Evolutionary conservation across 345 rosid species (phyloP).

Genomic region (Rhodomyrtus tomentosa): DNA sequence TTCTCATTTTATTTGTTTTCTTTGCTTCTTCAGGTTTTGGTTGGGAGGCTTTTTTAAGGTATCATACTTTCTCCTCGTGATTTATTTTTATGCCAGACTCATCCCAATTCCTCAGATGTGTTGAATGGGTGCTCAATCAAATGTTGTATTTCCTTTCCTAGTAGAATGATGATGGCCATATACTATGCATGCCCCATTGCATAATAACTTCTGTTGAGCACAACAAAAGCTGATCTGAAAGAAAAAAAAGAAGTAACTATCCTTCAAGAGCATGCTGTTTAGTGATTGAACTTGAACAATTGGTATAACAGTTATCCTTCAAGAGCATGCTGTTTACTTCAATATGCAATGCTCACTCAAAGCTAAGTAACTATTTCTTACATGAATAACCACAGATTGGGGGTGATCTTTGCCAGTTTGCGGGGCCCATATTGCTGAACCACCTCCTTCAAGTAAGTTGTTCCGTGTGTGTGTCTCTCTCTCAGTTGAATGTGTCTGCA

Average conservation of each 20-base stretch:
- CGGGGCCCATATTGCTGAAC: conserved; percentile 74
- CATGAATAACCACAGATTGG: conserved; percentile 47
- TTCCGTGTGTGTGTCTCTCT: neutral
- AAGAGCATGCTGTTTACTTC: neutral
- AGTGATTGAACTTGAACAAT: neutral
- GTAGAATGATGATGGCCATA: neutral
- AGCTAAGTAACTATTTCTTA: conserved; percentile 12
- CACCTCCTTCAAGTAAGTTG: conserved; percentile 64
- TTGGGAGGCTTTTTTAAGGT: conserved; percentile 87
- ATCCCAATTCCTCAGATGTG: neutral
- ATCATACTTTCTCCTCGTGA: neutral
- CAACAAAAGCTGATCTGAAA: neutral
- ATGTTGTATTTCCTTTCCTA: neutral
- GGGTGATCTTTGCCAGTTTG: conserved; percentile 73
- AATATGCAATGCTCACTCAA: neutral
- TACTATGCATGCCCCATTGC: neutral
- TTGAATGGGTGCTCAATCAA: neutral
- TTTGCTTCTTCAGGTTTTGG: conserved; percentile 60
- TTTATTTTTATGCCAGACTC: neutral
- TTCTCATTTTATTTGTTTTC: neutral
- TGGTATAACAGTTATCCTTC: neutral
- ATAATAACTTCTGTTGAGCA: neutral
- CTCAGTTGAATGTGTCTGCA: neutral
- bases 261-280: no score
- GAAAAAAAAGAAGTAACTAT: no score